phyloP scores from a whole-genome alignment of 1,284 basidiomycete species.

The Naganishia liquefaciens region DNA sequence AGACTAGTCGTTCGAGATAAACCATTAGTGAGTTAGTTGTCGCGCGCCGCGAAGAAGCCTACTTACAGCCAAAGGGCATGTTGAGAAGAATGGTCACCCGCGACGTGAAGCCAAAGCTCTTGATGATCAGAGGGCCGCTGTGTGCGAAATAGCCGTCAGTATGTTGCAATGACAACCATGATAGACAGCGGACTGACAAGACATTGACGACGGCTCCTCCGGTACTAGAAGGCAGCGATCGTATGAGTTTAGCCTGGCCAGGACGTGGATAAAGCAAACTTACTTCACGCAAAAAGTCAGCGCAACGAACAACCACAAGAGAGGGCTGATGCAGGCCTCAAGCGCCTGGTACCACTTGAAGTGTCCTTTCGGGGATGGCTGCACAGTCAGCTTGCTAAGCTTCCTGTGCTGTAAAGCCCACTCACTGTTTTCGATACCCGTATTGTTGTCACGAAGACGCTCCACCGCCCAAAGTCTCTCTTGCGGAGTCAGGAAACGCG shows the following conservation, averaged over 20 bases:
- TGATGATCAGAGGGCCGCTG: slow-evolving; percentile 36
- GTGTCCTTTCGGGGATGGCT: slow-evolving; percentile 27
- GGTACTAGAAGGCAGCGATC: not conserved
- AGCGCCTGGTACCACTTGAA: slow-evolving; percentile 48
- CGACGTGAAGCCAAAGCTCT: slow-evolving; percentile 37
- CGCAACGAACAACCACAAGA: slow-evolving; percentile 41
- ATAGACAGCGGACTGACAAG: not conserved
- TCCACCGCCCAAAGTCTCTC: slow-evolving; percentile 48
- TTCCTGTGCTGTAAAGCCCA: not conserved
- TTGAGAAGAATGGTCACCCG: slow-evolving; percentile 36
- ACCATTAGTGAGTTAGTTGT: not conserved
- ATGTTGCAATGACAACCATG: not conserved
- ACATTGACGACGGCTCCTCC: slow-evolving; percentile 12
- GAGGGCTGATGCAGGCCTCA: slow-evolving; percentile 43
- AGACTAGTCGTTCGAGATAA: not conserved
- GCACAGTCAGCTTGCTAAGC: not conserved
- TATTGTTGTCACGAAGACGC: slow-evolving; percentile 50
- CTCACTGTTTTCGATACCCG: slow-evolving; percentile 40
- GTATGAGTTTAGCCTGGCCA: not conserved
- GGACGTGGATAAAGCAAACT: not conserved
- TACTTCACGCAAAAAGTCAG: slow-evolving; percentile 42
- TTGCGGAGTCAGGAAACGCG: slow-evolving; percentile 46
- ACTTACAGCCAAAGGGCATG: slow-evolving; percentile 31
- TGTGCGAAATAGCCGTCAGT: not conserved
- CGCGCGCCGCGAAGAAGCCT: not conserved